A percentile compares a stretch with the other conserved stretches of the same genome.
phyloP scores from a whole-genome alignment of 352 stramenopile genomes.

The Thalassiosira hispida region DNA sequence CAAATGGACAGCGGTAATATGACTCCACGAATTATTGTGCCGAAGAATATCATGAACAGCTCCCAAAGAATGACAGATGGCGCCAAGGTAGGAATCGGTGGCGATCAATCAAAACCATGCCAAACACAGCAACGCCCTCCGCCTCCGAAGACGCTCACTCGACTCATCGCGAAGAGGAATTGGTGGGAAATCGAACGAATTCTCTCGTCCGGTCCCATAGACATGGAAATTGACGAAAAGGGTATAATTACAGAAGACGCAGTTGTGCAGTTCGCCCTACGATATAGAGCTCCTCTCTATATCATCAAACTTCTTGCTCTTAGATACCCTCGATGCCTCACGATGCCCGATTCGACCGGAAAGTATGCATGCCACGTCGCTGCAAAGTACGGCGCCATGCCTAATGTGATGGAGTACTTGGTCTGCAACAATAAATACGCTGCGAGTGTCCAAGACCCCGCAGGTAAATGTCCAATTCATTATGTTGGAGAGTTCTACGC shows the following conservation, averaged over 20 bases:
- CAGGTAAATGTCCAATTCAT: slow-evolving; percentile 48
- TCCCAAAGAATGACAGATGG: not conserved
- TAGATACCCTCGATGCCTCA: slow-evolving; percentile 28
- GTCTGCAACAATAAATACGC: slow-evolving; percentile 26
- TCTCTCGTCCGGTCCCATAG: slow-evolving; percentile 7
- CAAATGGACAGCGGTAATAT: too few species aligned
- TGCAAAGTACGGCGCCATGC: slow-evolving; percentile 37
- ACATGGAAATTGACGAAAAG: slow-evolving; percentile 39
- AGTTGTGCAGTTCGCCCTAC: slow-evolving; percentile 43
- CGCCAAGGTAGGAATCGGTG: not conserved
- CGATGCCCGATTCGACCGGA: slow-evolving; percentile 26
- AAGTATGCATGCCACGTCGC: slow-evolving; percentile 46
- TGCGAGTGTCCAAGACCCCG: slow-evolving; percentile 26
- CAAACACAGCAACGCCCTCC: not conserved
- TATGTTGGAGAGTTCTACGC: slow-evolving; percentile 47
- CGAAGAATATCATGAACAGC: not conserved
- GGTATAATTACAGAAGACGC: slow-evolving; percentile 21
- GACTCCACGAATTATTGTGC: too few species aligned
- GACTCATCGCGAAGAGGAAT: slow-evolving; percentile 20
- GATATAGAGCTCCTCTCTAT: slow-evolving; percentile 24
- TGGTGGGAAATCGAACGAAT: slow-evolving; percentile 25
- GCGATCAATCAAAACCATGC: not conserved
- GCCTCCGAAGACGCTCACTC: slow-evolving; percentile 24
- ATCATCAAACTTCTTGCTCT: slow-evolving; percentile 26
- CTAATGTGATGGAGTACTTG: slow-evolving; percentile 41